Evolutionary conservation across 169 alveolate genomes (phyloP).

Genomic region (Condylostoma magnum): DNA sequence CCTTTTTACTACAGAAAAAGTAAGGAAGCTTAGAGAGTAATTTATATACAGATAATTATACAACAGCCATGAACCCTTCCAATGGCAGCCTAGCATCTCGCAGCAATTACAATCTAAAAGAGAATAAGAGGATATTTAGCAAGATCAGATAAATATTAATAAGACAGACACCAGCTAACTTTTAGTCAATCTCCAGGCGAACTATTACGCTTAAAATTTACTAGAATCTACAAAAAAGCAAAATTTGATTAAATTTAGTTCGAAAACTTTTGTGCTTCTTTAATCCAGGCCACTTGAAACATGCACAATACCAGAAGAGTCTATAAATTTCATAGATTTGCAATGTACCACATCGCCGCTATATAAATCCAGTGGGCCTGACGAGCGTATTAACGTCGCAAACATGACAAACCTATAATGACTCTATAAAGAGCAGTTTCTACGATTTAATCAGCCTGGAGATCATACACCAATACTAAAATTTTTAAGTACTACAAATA

Average conservation of each 20-base stretch:
- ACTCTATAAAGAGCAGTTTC: not conserved
- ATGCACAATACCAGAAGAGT: conserved; percentile 45
- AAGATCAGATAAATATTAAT: conserved; percentile 12
- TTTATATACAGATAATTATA: not conserved
- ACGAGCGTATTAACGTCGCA: conserved; percentile 31
- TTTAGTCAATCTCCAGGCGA: conserved; percentile 33
- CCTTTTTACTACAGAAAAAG: not conserved
- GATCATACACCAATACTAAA: conserved; percentile 68
- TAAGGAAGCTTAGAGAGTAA: not conserved
- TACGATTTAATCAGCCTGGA: conserved; percentile 51
- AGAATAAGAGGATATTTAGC: conserved; percentile 17
- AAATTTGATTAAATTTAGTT: conserved; percentile 45
- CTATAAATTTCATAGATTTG: conserved; percentile 42
- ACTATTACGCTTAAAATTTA: conserved; percentile 35
- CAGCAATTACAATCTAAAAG: conserved; percentile 49
- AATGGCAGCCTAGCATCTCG: conserved; percentile 65
- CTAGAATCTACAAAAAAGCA: conserved; percentile 32
- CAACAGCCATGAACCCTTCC: conserved; percentile 43
- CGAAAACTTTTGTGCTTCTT: conserved; percentile 63
- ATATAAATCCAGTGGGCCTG: conserved; percentile 62
- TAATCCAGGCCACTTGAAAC: conserved; percentile 54
- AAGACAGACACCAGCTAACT: not conserved
- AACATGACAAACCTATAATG: not conserved
- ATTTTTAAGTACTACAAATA: conserved; percentile 73
- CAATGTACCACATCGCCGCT: conserved; percentile 65